These are phyloP conservation scores for Hordeum pubiflorum DNA, from an alignment of 202 grass and related monocot species.

Conservation along the genomic window DNA sequence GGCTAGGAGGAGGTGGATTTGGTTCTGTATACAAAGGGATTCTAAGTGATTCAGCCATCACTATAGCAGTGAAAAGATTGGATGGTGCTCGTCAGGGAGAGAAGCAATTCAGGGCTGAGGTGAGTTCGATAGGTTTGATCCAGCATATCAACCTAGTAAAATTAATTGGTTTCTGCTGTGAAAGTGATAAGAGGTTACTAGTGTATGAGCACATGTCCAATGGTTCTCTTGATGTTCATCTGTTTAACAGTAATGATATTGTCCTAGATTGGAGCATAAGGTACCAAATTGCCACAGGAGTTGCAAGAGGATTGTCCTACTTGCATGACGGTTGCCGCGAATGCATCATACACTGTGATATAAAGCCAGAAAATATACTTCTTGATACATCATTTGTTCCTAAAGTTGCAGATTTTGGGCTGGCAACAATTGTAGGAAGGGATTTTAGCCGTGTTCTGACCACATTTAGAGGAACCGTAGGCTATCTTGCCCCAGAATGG, in stretches of 20 bases:
- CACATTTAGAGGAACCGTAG: conserved; percentile 36
- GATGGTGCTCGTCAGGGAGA: conserved; percentile 5
- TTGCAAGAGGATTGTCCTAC: conserved; percentile 23
- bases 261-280: conserved; percentile 3
- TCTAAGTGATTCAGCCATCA: neutral
- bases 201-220: neutral
- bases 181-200: conserved; percentile 7
- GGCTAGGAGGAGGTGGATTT: conserved; percentile 15
- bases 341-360: conserved; percentile 26
- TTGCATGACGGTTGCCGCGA: conserved; percentile 21
- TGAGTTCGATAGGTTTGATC: conserved; percentile 24
- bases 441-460: conserved; percentile 21
- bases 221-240: conserved; percentile 23
- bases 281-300: conserved; percentile 10
- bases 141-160: conserved; percentile 25
- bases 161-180: conserved; percentile 18
- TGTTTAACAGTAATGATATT: neutral
- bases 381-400: neutral
- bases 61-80: conserved; percentile 9
- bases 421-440: conserved; percentile 19
- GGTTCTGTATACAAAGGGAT: conserved; percentile 13
- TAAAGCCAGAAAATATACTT: conserved; percentile 24
- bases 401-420: conserved; percentile 27
- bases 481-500: conserved; percentile 51
- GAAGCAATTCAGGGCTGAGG: conserved; percentile 21